phyloP scores from a whole-genome alignment of 2,329 filamentous ascomycete species.

The Drechslerella coelobrocha region DNA sequence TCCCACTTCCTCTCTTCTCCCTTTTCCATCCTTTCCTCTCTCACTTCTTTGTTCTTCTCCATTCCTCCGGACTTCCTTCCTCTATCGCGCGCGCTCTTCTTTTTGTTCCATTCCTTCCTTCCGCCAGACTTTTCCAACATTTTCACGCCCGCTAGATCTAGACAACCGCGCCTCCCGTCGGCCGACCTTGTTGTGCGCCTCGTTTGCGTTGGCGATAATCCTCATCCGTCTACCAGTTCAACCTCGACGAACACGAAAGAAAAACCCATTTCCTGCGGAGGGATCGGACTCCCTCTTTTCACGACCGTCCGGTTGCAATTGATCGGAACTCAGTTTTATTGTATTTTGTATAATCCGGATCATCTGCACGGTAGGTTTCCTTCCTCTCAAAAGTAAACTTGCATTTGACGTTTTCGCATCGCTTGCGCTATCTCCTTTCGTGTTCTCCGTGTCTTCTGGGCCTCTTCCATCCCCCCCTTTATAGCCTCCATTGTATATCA shows the following conservation, averaged over 20 bases:
- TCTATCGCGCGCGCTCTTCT: background rate
- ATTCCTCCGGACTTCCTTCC: background rate
- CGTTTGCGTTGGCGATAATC: background rate
- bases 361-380: too few relatives aligned
- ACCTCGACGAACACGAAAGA: constrained; percentile 2
- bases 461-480: constrained; percentile 36
- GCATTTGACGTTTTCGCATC: constrained; percentile 25
- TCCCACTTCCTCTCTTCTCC: constrained; percentile 10
- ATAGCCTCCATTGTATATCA: constrained; percentile 44
- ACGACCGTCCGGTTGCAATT: background rate
- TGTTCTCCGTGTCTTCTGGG: constrained; percentile 10
- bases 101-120: background rate
- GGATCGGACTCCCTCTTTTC: background rate
- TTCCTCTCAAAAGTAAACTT: too few relatives aligned
- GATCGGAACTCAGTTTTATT: too few relatives aligned
- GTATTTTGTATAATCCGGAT: too few relatives aligned
- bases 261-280: background rate
- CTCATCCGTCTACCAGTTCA: too few relatives aligned
- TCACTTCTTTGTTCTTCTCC: background rate
- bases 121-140: background rate
- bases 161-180: too few relatives aligned
- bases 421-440: constrained; percentile 40
- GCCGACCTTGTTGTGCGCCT: background rate
- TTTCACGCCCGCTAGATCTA: background rate
- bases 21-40: constrained; percentile 11